Evolutionary conservation across 805 yeast species (phyloP), one percentile per base, ranked within the genome.

Genomic region (Cephaloascus fragrans): DNA sequence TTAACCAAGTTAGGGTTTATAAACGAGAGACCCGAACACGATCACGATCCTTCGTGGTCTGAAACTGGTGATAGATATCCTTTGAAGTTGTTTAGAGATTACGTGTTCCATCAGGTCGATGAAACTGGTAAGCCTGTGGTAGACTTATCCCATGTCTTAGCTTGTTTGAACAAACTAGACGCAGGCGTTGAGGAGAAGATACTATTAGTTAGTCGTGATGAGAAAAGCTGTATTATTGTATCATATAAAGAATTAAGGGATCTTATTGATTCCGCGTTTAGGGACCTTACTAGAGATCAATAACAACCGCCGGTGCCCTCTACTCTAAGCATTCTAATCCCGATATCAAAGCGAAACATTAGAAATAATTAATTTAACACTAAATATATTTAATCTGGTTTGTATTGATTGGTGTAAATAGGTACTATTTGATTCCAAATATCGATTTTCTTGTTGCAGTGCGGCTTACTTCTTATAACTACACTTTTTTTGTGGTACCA

Each of bases 101-200:
- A 77, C 52, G 81, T 88, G 2, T 93, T 89, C 62, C 93, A 84
- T 51, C 95, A 86, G 54, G 73, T 70, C 31, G 88, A 86, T 55
- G 89, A 82, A 38, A 58, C 59, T 18, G 96, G 96, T 12, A 71
- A 72, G 49, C 88, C 95, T 2, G 74, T 79, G 2, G 62, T 87
- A 41, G 96, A 93, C 57, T 65, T 93, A 48, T 80, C 88, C 1
- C 87, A 87, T 55, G 89, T 88, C 4, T 62, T 93, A 43, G 67
- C 76, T 37, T 75, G 83, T 49, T 64, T 93, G 51, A 90, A 90
- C 61, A 93, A 90, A 59, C 65, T 93, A 46, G 98, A 93, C 54
- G 94, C 90, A 4, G 97, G 97, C 1, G 71, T 82, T 26, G 88
- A 85, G 38, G 98, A 93, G 59, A 78, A 75, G 47, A 60, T 93